Base-by-base conservation (phyloP, 83 land plant species). In the Thuja plicata region DNA sequence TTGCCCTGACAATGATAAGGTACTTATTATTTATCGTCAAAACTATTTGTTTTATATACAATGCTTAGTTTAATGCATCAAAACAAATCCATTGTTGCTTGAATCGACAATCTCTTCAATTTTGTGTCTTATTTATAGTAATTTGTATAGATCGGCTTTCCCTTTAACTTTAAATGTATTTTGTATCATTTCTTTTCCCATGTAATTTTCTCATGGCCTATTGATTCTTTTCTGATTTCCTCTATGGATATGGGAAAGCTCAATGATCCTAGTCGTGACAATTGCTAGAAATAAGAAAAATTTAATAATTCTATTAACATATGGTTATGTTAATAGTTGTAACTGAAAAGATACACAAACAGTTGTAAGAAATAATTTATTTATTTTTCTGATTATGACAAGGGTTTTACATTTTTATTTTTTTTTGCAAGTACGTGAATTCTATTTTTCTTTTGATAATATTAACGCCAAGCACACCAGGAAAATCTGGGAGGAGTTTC, bases 1-100 rank as follows among this genome's bases (percentile, higher is more conserved):
- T 89, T 98, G 99, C 92, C 92, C 91, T 89, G 93, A 93, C 84
- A 97, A 98, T 10, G 94, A 98, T 88, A 93, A 95, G 99, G 99
- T 98, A 91, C 45, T 57, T 40, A 81, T 45, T 3, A 2, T 19
- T 50, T 81, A 40, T 81, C 3, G 10, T 45, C 27, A 41, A 43
- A 78, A 81, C 50, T 12, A 81, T 27, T 81, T 81, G 34, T 27
- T 81, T 45, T 81, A 81, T 10, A 11, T 41, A 12, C 84, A 81
- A 78, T 81, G 30, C 30, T 24, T 45, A 8, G 50, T 81, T 81
- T 10, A 45, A 45, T 45, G 40, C 45, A 81, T 81, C n/a, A 5
- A 43, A 24, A 41, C n/a, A n/a, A n/a, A n/a, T n/a, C n/a, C n/a
- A n/a, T n/a, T n/a, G n/a, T n/a, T n/a, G n/a, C n/a, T n/a, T 81